Base-by-base conservation (phyloP, 352 stramenopile species). In the Globisporangium ultimum region DNA sequence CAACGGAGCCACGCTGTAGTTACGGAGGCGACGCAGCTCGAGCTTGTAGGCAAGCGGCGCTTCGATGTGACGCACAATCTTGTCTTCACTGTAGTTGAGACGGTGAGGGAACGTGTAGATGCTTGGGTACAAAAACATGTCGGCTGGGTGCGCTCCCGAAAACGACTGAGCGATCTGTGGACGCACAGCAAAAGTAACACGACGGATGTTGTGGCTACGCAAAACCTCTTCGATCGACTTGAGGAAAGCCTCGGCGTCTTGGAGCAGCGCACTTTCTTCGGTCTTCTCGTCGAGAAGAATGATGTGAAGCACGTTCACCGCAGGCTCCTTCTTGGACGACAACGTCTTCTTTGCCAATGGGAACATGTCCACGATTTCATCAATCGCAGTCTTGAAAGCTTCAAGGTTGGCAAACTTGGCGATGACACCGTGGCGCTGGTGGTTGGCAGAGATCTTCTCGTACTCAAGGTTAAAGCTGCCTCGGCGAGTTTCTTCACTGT, bases 1-100 rank as follows among this genome's bases (percentile, higher is more conserved):
- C n/a, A 99, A 76, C 34, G 96, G 89, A 43, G 73, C 84, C 0
- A 99, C 91, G 61, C 80, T 96, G 81, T 99, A 99, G 78, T 99
- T 99, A 50, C 93, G 80, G 14, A 99, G 77, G 55, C 97, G 91
- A 58, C 86, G 80, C 68, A 99, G 84, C 65, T 99, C 97, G n/a
- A 99, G 87, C 78, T 99, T 97, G 78, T 98, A 98, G 5, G 96
- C 97, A 18, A 98, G 81, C 22, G 95, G 96, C 6, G 97, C 96
- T 71, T 99, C 97, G 64, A 99, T 99, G 80, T 99, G 86, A 41
- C 98, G 88, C 68, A 99, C 98, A 38, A 99, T 91, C 56, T 91
- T 84, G 76, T 99, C 97, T 84, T 99, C 98, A 42, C 89, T 90
- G 78, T 98, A 99, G 38, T 85, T 80, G 8, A 85, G 70, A 36